Base-by-base conservation (phyloP, 306 rosid genomes). In the Castanea mollissima region DNA sequence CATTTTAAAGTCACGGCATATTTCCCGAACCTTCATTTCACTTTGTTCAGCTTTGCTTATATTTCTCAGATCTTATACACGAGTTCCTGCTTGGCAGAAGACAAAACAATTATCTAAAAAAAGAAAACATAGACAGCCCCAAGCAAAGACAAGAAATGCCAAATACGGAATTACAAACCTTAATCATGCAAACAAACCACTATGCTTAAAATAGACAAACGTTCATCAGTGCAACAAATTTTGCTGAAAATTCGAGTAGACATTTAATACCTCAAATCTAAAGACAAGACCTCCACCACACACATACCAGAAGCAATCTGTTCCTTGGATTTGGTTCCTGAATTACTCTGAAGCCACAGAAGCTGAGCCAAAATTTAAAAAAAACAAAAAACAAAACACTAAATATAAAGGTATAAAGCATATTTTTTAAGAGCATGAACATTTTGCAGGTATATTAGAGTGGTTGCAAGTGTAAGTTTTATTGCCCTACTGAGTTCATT, bases 1-100 rank as follows among this genome's bases (percentile, higher is more conserved):
- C 86, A 93, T 95, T 90, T 95, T 95, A 81, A 95, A 93, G 78
- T 95, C 99, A 5, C 97, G 89, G 69, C 99, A 95, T 79, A 95
- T 95, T 85, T 95, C 99, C 78, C 90, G 94, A 83, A 95, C 99
- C 99, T 92, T 95, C 16, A 89, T 89, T 86, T 95, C 99, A 69
- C 99, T 93, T 82, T 95, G 98, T 35, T 90, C 98, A 20, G 99
- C 97, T 86, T 95, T 95, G 63, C 93, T 79, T 95, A 92, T 64
- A 95, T 95, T 86, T 95, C 98, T 65, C 97, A 88, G 68, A 95
- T 91, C 85, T 95, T 95, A 85, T 90, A 93, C 99, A 92, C 92
- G 60, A 95, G 97, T 78, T 95, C 99, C 99, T 94, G 87, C 87
- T 72, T 84, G 52, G 31, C 27, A 74, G 20, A 55, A 73, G 19